Percentiles rank a stretch among this genome's conserved stretches.
Conservation (phyloP, 805 yeast genomes). For the Hanseniaspora valbyensis region DNA sequence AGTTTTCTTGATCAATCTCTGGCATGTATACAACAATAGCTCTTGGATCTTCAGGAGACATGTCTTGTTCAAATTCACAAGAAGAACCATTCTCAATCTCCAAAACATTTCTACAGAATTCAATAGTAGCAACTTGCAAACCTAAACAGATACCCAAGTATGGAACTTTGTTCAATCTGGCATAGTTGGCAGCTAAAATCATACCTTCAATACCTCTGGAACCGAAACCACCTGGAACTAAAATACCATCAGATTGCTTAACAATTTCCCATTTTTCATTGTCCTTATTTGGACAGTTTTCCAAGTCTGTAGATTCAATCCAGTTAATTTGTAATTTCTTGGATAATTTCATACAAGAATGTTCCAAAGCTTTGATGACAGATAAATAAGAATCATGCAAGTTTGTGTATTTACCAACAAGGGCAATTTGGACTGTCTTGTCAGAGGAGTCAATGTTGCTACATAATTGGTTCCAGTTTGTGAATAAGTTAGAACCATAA, state of each 20-base stretch:
- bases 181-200: conserved; percentile 94
- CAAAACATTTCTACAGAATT: conserved; percentile 71
- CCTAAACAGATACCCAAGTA: conserved; percentile 96
- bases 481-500: conserved; percentile 61
- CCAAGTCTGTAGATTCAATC: conserved; percentile 92
- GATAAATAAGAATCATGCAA: conserved; percentile 90
- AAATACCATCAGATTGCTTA: conserved; percentile 88
- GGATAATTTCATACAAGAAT: conserved; percentile 80
- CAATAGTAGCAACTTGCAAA: conserved; percentile 92
- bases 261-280: conserved; percentile 93
- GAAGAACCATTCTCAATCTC: conserved; percentile 62
- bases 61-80: conserved; percentile 64
- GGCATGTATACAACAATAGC: conserved; percentile 95
- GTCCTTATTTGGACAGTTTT: conserved; percentile 62
- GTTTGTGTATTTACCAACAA: conserved; percentile 95
- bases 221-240: conserved; percentile 98
- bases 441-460: conserved; percentile 67
- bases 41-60: conserved; percentile 42
- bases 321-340: conserved; percentile 79
- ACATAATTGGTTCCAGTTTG: conserved; percentile 72
- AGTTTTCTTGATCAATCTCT: conserved; percentile 84
- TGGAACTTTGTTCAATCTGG: conserved; percentile 91
- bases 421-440: conserved; percentile 84
- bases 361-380: conserved; percentile 91
- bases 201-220: conserved; percentile 96